These are phyloP conservation scores for Carex littledalei DNA, from an alignment of 176 grass and related monocot genomes.

Conservation along the genomic window DNA sequence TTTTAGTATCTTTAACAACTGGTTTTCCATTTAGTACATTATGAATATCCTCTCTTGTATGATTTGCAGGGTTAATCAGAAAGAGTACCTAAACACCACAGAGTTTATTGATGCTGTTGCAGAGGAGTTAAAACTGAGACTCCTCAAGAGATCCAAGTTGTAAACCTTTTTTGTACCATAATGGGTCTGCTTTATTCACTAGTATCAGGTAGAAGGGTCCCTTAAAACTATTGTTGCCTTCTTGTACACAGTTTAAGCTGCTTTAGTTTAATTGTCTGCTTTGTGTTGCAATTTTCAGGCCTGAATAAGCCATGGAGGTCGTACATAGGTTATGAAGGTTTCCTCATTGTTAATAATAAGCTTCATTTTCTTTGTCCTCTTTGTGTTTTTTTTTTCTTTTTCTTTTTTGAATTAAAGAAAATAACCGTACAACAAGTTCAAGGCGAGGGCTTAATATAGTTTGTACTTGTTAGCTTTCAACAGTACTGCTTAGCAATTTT, in stretches of 20 bases:
- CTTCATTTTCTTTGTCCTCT: neutral
- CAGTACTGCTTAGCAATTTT: neutral
- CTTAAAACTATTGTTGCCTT: neutral
- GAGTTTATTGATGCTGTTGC: conserved; percentile 60
- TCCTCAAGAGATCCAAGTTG: conserved; percentile 39
- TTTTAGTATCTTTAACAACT: neutral
- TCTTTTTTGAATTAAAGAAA: neutral
- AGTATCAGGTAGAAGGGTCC: neutral
- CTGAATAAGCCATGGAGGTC: neutral
- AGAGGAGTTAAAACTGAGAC: conserved; percentile 39
- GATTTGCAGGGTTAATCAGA: conserved; percentile 41
- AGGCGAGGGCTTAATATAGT: neutral
- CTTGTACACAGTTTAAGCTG: neutral
- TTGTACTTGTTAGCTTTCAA: neutral
- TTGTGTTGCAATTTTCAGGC: neutral
- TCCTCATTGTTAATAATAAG: neutral
- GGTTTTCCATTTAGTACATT: neutral
- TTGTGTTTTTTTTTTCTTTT: neutral
- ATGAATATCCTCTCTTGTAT: neutral
- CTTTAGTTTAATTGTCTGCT: neutral
- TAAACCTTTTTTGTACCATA: conserved; percentile 19
- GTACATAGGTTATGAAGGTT: neutral
- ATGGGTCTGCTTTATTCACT: neutral
- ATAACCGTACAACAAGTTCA: neutral
- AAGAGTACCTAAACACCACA: conserved; percentile 43